Evolutionary conservation across 495 filamentous ascomycete genomes (phyloP).

Genomic region (Hypoxylon intermedium): DNA sequence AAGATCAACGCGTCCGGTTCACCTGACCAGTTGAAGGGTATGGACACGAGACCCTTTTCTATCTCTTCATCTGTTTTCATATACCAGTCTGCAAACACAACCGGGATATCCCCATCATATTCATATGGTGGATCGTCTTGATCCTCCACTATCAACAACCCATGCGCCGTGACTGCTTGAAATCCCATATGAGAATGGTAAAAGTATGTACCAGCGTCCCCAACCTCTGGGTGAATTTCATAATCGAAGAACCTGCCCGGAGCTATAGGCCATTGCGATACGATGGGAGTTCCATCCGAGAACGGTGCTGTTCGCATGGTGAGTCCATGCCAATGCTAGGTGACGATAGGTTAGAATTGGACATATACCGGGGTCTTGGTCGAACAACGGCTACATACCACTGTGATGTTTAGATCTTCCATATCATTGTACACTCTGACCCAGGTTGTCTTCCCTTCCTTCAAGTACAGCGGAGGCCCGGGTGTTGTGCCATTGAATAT

Average conservation of each 20-base stretch:
- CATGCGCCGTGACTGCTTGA: conserved; percentile 60
- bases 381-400: conserved; percentile 48
- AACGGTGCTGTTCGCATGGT: conserved; percentile 62
- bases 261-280: conserved; percentile 65
- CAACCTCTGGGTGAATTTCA: conserved; percentile 56
- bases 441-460: conserved; percentile 60
- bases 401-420: conserved; percentile 58
- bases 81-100: conserved; percentile 62
- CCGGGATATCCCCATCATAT: conserved; percentile 63
- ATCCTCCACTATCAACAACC: conserved; percentile 63
- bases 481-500: conserved; percentile 63
- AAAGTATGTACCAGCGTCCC: conserved; percentile 64
- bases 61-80: conserved; percentile 53
- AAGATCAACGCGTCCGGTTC: conserved; percentile 60
- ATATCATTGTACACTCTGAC: conserved; percentile 68
- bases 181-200: conserved; percentile 68
- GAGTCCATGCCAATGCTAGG: conserved; percentile 67
- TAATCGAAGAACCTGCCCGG: conserved; percentile 68
- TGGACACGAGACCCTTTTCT: conserved; percentile 45
- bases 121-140: conserved; percentile 50
- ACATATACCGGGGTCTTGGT: background rate
- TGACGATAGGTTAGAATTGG: conserved; percentile 19
- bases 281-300: conserved; percentile 61
- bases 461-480: conserved; percentile 57
- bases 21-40: conserved; percentile 54